Conservation (phyloP, 2,329 filamentous ascomycete species). For the Trichophyton mentagrophytes region DNA sequence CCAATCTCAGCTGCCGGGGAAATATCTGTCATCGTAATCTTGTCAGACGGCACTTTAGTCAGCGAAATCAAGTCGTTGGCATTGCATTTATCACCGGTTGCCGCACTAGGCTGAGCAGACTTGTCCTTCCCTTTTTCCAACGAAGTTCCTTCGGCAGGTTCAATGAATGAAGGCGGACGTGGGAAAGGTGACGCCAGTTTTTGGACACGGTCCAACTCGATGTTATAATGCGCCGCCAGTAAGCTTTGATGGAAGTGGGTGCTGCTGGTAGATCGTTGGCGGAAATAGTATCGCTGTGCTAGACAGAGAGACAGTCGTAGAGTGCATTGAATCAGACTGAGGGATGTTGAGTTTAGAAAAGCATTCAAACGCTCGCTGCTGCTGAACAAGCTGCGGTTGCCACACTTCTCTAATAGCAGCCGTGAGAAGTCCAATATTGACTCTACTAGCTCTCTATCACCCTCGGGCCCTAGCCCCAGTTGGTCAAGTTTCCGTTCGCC, state of each 20-base stretch:
- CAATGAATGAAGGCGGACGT: conserved; percentile 49
- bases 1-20: conserved; percentile 20
- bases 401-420: conserved; percentile 83
- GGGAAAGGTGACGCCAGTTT: conserved; percentile 72
- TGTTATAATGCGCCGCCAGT: conserved; percentile 68
- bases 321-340: conserved; percentile 63
- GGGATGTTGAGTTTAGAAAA: conserved; percentile 74
- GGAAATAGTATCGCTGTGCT: conserved; percentile 82
- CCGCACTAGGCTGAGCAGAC: conserved; percentile 26
- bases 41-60: conserved; percentile 43
- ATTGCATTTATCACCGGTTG: conserved; percentile 42
- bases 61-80: conserved; percentile 76
- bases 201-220: conserved; percentile 64
- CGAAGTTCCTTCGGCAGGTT: conserved; percentile 36
- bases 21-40: conserved; percentile 21
- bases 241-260: conserved; percentile 58
- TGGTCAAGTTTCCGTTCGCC: conserved; percentile 42
- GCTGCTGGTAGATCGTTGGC: conserved; percentile 56
- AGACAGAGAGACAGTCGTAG: conserved; percentile 73
- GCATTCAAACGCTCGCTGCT: conserved; percentile 85
- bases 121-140: conserved; percentile 68
- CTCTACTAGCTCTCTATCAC: conserved; percentile 69
- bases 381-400: conserved; percentile 88
- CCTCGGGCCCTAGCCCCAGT: conserved; percentile 57
- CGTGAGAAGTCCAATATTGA: conserved; percentile 72